Percentiles rank a stretch among this genome's conserved stretches.
Evolutionary conservation across 306 rosid genomes (phyloP).

Genomic region (Purshia tridentata): DNA sequence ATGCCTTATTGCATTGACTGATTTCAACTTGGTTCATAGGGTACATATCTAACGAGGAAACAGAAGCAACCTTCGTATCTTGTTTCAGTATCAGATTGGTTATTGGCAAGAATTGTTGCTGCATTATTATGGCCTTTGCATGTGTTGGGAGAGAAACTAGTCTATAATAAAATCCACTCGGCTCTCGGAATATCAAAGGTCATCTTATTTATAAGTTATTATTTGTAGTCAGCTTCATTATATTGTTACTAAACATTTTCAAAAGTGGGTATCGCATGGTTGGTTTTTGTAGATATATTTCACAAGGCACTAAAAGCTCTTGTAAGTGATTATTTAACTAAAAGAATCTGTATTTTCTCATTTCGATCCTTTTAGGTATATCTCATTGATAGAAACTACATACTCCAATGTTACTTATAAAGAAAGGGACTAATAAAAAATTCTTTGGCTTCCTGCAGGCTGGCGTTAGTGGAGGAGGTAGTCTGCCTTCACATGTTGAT

Average conservation of each 20-base stretch:
- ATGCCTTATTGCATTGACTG: constrained; percentile 15
- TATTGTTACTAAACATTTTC: neutral
- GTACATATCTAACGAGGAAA: constrained; percentile 59
- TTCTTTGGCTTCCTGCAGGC: constrained; percentile 61
- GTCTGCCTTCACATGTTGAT: constrained; percentile 75
- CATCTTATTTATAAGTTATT: constrained; percentile 4
- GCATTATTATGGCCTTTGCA: constrained; percentile 73
- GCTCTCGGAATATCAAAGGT: constrained; percentile 66
- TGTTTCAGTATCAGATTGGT: constrained; percentile 61
- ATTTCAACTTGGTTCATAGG: constrained; percentile 47
- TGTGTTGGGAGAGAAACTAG: constrained; percentile 66
- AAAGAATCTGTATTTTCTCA: neutral
- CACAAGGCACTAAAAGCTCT: neutral
- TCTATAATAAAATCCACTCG: constrained; percentile 75
- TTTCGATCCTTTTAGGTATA: neutral
- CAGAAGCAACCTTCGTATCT: constrained; percentile 52
- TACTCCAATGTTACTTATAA: constrained; percentile 25
- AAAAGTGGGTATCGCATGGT: neutral
- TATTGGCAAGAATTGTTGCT: constrained; percentile 72
- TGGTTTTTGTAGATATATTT: neutral
- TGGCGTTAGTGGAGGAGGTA: constrained; percentile 92
- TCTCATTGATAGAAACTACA: constrained; percentile 20
- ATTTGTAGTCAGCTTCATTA: neutral
- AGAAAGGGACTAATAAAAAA: constrained; percentile 21
- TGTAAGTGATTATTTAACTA: neutral